phyloP scores from a whole-genome alignment of 108 stramenopile genomes.

The Discostella stelligeroides region DNA sequence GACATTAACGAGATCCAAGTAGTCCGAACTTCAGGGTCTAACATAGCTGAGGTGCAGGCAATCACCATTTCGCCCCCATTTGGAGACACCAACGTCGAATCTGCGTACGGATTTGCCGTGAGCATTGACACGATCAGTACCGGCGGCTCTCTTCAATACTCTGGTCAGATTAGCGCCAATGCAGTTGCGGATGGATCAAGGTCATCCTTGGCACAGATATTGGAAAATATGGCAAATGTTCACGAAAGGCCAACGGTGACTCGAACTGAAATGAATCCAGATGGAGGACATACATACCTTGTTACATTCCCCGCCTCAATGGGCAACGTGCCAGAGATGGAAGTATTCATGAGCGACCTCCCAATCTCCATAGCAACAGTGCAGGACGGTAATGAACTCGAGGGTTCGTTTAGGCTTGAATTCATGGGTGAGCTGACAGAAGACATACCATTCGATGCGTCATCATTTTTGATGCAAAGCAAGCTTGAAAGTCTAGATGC shows the following conservation, averaged over 20 bases:
- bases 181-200: slow-evolving; percentile 50
- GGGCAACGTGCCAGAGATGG: slow-evolving; percentile 76
- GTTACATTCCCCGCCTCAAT: slow-evolving; percentile 70
- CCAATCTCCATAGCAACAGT: slow-evolving; percentile 62
- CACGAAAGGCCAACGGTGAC: slow-evolving; percentile 48
- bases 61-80: slow-evolving; percentile 55
- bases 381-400: slow-evolving; percentile 70
- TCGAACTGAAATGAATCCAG: slow-evolving; percentile 39
- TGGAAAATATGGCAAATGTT: slow-evolving; percentile 66
- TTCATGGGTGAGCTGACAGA: slow-evolving; percentile 72
- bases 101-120: slow-evolving; percentile 60
- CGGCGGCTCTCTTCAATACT: slow-evolving; percentile 63
- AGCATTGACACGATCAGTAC: slow-evolving; percentile 51
- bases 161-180: slow-evolving; percentile 64
- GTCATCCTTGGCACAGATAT: slow-evolving; percentile 53
- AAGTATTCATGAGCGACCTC: slow-evolving; percentile 54
- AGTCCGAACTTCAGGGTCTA: slow-evolving; percentile 52
- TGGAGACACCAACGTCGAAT: slow-evolving; percentile 48
- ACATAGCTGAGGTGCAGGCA: slow-evolving; percentile 66
- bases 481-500: slow-evolving; percentile 54
- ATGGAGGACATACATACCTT: slow-evolving; percentile 67
- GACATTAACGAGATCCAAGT: slow-evolving; percentile 78
- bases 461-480: slow-evolving; percentile 51
- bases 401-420: slow-evolving; percentile 67
- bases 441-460: slow-evolving; percentile 65